phyloP scores from a whole-genome alignment of 1,139 yeast genomes.

The Nakaseomyces sp. region DNA sequence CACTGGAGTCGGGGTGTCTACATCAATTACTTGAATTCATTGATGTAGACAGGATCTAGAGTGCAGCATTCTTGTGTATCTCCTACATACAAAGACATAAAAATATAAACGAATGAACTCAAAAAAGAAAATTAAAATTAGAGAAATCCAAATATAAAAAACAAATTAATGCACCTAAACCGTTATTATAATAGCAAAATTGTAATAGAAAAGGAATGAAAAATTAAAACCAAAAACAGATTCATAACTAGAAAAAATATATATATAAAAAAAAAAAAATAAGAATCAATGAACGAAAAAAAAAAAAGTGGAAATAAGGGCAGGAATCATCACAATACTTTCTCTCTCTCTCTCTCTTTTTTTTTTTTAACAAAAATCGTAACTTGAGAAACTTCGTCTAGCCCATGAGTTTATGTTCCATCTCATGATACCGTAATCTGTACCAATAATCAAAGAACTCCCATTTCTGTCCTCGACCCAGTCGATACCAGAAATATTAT shows the following conservation, averaged over 20 bases:
- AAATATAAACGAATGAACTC: no score
- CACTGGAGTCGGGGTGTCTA: no score
- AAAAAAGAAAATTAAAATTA: neutral
- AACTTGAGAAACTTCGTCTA: slow-evolving; percentile 41
- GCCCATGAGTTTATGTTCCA: slow-evolving; percentile 48
- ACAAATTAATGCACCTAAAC: neutral
- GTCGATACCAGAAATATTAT: slow-evolving; percentile 42
- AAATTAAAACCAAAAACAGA: no score
- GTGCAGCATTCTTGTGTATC: no score
- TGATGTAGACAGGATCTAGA: no score
- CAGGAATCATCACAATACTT: neutral
- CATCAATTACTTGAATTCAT: no score
- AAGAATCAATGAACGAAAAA: no score
- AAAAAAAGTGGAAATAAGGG: no score
- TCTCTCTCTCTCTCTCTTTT: no score
- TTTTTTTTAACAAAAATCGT: slow-evolving; percentile 25
- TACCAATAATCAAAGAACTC: slow-evolving; percentile 39
- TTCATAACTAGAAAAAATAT: neutral
- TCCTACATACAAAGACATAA: no score
- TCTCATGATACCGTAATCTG: slow-evolving; percentile 40
- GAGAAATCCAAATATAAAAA: neutral
- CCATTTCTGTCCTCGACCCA: slow-evolving; percentile 36
- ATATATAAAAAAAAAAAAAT: neutral
- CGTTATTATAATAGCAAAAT: neutral
- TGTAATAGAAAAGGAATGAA: neutral